A percentile compares a stretch with the other conserved stretches of the same genome.
Conservation (phyloP, 768 basidiomycete genomes). For the Suillus subaureus region DNA sequence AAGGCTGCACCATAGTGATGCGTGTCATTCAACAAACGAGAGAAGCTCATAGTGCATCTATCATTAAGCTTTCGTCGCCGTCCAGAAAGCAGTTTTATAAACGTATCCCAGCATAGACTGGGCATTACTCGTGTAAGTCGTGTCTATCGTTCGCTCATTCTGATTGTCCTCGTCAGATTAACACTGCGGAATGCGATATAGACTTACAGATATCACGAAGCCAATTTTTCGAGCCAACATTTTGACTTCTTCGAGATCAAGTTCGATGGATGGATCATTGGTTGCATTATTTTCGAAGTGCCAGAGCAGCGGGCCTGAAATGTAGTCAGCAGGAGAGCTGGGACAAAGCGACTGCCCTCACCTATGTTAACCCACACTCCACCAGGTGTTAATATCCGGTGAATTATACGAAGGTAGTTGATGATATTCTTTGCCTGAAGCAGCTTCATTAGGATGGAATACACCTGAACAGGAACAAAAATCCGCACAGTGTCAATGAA, state of each 20-base stretch:
- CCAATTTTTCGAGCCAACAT: constrained; percentile 70
- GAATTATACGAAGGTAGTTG: constrained; percentile 86
- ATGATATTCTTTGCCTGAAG: constrained; percentile 87
- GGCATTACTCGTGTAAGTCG: constrained; percentile 85
- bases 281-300: constrained; percentile 91
- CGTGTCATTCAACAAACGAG: neutral
- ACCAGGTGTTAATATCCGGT: constrained; percentile 77
- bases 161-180: constrained; percentile 30
- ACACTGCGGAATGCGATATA: neutral
- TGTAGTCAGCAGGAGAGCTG: neutral
- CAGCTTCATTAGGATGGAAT: neutral
- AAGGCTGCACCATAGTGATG: neutral
- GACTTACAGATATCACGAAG: constrained; percentile 76
- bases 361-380: constrained; percentile 94
- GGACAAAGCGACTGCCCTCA: constrained; percentile 29
- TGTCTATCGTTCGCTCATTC: constrained; percentile 80
- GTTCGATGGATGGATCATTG: constrained; percentile 82
- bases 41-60: neutral
- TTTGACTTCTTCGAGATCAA: constrained; percentile 90
- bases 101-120: constrained; percentile 83
- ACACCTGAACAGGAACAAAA: neutral
- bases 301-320: constrained; percentile 88
- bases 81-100: constrained; percentile 87
- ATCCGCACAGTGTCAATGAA: constrained; percentile 88
- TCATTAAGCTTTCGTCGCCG: constrained; percentile 49